Evolutionary conservation across 2,329 filamentous ascomycete genomes (phyloP).

Genomic region (Alternaria sp.): DNA sequence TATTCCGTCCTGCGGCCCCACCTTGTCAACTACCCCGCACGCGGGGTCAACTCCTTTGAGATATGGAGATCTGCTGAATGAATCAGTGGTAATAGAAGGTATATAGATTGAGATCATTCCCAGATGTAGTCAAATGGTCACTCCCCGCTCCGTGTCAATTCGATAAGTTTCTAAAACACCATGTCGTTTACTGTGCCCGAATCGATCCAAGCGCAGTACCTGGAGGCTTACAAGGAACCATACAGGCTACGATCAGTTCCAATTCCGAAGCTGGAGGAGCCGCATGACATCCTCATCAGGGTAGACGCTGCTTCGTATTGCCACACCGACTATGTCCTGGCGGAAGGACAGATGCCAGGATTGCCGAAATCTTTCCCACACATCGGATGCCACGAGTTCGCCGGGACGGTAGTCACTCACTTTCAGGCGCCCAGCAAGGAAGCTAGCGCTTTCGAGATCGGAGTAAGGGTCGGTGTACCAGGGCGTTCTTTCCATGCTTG

Average conservation of each 20-base stretch:
- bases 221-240: slow-evolving; percentile 51
- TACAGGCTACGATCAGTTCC: slow-evolving; percentile 48
- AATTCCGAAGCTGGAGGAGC: slow-evolving; percentile 37
- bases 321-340: slow-evolving; percentile 52
- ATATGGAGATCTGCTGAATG: not conserved
- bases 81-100: not conserved
- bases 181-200: slow-evolving; percentile 28
- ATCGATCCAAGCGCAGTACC: slow-evolving; percentile 51
- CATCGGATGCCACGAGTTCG: slow-evolving; percentile 56
- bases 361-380: slow-evolving; percentile 52
- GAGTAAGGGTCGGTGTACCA: slow-evolving; percentile 51
- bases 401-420: slow-evolving; percentile 51
- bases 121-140: not conserved
- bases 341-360: slow-evolving; percentile 42
- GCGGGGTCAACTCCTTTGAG: slow-evolving; percentile 23
- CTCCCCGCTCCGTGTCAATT: not conserved
- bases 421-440: slow-evolving; percentile 24
- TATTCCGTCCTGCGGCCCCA: slow-evolving; percentile 25
- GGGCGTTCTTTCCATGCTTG: slow-evolving; percentile 53
- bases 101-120: not conserved
- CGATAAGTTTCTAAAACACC: not conserved
- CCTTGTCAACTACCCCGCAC: slow-evolving; percentile 30
- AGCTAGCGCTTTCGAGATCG: slow-evolving; percentile 25
- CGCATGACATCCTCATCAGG: slow-evolving; percentile 53
- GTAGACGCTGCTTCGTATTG: slow-evolving; percentile 58